Conservation (phyloP, 495 filamentous ascomycete species). For the Thermothielavioides terrestris region DNA sequence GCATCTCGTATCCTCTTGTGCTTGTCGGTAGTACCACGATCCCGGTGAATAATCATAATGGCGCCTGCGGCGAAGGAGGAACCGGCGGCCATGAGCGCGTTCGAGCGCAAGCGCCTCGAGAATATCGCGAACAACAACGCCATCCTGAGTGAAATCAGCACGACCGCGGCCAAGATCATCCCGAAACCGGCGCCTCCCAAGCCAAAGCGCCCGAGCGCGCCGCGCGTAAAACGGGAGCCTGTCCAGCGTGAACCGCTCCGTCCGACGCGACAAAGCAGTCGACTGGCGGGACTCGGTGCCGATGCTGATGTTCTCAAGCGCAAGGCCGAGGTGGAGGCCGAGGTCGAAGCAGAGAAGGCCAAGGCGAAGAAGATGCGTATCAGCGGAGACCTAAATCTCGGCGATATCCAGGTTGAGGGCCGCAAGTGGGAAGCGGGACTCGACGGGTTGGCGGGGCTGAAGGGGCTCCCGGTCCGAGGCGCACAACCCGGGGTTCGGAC, state of each 20-base stretch:
- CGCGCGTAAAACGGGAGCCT: conserved; percentile 22
- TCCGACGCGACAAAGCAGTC: conserved; percentile 43
- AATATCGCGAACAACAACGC: conserved; percentile 49
- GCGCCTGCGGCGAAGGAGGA: conserved; percentile 20
- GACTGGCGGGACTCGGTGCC: conserved; percentile 40
- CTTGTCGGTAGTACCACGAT: no score
- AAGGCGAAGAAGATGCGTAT: conserved; percentile 63
- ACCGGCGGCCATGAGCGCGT: conserved; percentile 38
- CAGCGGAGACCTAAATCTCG: conserved; percentile 61
- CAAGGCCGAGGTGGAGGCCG: conserved; percentile 66
- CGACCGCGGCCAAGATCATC: conserved; percentile 29
- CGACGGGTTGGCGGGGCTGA: conserved; percentile 35
- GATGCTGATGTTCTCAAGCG: conserved; percentile 69
- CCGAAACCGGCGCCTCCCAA: conserved; percentile 21
- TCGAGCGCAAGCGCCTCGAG: conserved; percentile 45
- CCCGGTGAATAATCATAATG: conserved; percentile 10
- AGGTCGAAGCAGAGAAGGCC: conserved; percentile 51
- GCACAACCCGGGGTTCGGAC: conserved; percentile 73
- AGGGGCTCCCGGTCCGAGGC: conserved; percentile 44
- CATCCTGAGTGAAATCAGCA: conserved; percentile 37
- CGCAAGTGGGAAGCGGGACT: conserved; percentile 46
- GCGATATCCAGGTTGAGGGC: conserved; percentile 72
- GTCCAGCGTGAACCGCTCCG: conserved; percentile 23
- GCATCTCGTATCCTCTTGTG: no score
- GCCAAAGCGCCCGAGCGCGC: conserved; percentile 16